Conservation (phyloP, 257 asterid species). For the Haberlea rhodopensis region DNA sequence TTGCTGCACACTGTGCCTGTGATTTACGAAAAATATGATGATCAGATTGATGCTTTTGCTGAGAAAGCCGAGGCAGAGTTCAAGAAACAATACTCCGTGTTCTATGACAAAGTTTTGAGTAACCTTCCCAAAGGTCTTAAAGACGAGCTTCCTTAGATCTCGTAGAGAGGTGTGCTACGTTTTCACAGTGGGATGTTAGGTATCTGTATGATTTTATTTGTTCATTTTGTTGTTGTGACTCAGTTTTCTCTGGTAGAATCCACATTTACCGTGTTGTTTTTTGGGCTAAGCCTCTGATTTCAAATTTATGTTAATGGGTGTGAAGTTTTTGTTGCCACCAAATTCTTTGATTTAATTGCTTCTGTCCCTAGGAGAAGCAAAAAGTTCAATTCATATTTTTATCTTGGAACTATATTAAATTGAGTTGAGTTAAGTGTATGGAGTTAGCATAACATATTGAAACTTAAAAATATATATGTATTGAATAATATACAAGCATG, state of each 20-base stretch:
- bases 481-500: too few relatives aligned
- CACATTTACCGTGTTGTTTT: slow-evolving; percentile 29
- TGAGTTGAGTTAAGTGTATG: too few relatives aligned
- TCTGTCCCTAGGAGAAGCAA: neutral
- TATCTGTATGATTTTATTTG: slow-evolving; percentile 22
- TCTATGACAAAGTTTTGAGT: slow-evolving; percentile 68
- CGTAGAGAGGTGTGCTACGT: slow-evolving; percentile 25
- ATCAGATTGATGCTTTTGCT: slow-evolving; percentile 74
- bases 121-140: slow-evolving; percentile 67
- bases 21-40: slow-evolving; percentile 76
- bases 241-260: slow-evolving; percentile 32
- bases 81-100: slow-evolving; percentile 74
- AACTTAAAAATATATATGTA: too few relatives aligned
- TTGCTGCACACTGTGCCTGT: slow-evolving; percentile 76
- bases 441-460: too few relatives aligned
- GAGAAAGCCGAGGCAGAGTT: slow-evolving; percentile 85
- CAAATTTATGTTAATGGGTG: slow-evolving; percentile 27
- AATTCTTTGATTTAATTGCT: slow-evolving; percentile 13
- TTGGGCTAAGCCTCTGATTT: slow-evolving; percentile 31
- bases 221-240: slow-evolving; percentile 33
- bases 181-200: slow-evolving; percentile 9
- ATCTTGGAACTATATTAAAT: too few relatives aligned
- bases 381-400: neutral
- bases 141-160: slow-evolving; percentile 48
- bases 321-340: slow-evolving; percentile 23